These are phyloP conservation scores for Coprinopsis marcescibilis DNA, from an alignment of 768 basidiomycete genomes.

Conservation along the genomic window DNA sequence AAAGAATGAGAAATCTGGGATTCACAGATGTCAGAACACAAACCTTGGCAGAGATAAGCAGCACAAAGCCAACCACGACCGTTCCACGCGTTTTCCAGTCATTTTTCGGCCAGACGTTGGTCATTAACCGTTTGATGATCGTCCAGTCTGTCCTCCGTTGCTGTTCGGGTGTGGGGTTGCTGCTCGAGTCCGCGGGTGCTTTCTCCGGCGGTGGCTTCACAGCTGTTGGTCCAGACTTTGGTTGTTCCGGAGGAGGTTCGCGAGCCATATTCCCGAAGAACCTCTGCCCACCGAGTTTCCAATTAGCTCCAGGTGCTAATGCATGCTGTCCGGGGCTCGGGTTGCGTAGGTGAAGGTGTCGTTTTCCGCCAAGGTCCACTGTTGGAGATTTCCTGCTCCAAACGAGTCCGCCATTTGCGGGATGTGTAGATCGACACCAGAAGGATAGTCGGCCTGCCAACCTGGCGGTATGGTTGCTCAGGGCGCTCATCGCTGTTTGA, in stretches of 20 bases:
- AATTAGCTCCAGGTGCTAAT: background rate
- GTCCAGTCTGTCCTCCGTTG: constrained; percentile 79
- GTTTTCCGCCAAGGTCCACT: no score
- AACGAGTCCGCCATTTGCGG: no score
- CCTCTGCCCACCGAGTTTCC: background rate
- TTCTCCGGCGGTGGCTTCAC: background rate
- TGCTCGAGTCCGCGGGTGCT: constrained; percentile 1
- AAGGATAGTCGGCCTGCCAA: no score
- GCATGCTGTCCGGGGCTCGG: background rate
- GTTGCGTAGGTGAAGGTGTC: no score
- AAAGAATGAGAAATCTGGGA: background rate
- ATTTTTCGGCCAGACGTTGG: constrained; percentile 88
- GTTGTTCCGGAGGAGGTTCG: background rate
- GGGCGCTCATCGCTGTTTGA: no score
- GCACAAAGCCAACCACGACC: constrained; percentile 74
- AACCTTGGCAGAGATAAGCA: constrained; percentile 86
- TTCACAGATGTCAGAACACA: constrained; percentile 14
- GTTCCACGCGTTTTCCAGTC: constrained; percentile 79
- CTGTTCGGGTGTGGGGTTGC: constrained; percentile 31
- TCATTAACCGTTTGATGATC: constrained; percentile 76
- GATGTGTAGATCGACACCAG: no score
- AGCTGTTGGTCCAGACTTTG: constrained; percentile 1
- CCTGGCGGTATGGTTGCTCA: no score
- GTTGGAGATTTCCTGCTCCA: no score
- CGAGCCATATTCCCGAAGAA: constrained; percentile 10